Evolutionary conservation across 2,329 filamentous ascomycete genomes (phyloP).

Genomic region (Sporothrix curviconia): DNA sequence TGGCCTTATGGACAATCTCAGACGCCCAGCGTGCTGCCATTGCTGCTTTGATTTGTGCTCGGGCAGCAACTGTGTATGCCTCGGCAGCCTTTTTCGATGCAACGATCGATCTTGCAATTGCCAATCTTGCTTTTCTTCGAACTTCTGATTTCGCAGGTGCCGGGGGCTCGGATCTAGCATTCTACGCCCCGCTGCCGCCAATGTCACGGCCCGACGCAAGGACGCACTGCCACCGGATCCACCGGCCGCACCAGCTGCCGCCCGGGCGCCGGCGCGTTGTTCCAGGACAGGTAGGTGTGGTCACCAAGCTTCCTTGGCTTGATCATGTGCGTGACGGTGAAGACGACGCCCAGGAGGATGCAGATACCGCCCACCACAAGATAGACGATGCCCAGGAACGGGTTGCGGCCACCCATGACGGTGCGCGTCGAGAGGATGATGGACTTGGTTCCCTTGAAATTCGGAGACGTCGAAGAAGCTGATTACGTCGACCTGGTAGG

Average conservation of each 20-base stretch:
- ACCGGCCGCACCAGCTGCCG: constrained; percentile 22
- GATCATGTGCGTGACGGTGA: constrained; percentile 85
- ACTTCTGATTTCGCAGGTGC: too few species aligned
- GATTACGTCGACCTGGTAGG: constrained; percentile 69
- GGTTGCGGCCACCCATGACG: constrained; percentile 90
- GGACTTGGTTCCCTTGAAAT: constrained; percentile 83
- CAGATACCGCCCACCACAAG: constrained; percentile 90
- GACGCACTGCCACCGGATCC: constrained; percentile 34
- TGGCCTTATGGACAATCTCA: too few species aligned
- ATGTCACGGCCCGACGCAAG: constrained; percentile 52
- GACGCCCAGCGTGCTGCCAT: too few species aligned
- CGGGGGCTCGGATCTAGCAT: too few species aligned
- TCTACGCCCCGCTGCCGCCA: constrained; percentile 24
- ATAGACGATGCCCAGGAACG: constrained; percentile 94
- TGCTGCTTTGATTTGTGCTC: too few species aligned
- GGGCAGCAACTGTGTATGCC: too few species aligned
- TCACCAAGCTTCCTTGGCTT: constrained; percentile 96
- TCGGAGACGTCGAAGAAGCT: constrained; percentile 70
- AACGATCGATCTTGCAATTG: too few species aligned
- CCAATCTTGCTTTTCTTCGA: too few species aligned
- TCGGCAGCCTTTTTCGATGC: too few species aligned
- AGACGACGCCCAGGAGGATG: constrained; percentile 78
- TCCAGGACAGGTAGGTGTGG: constrained; percentile 96
- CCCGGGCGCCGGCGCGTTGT: constrained; percentile 48
- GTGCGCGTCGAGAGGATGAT: constrained; percentile 84